Percentiles rank a stretch among this genome's conserved stretches.
Conservation (phyloP, 352 stramenopile species). For the Pythium dissotocum region DNA sequence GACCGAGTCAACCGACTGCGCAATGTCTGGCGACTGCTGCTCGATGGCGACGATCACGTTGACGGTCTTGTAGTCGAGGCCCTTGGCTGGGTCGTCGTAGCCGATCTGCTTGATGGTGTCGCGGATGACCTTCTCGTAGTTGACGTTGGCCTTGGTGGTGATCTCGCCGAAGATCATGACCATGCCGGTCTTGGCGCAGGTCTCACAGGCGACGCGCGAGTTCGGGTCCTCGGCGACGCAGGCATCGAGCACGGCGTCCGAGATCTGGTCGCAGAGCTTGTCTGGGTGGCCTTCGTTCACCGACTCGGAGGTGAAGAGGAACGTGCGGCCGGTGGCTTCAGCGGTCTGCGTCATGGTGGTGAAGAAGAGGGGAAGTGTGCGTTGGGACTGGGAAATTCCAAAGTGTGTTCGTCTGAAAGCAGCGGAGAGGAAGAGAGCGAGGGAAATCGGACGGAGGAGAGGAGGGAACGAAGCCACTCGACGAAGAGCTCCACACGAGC, state of each 20-base stretch:
- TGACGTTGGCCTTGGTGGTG: slow-evolving; percentile 97
- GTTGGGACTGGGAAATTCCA: slow-evolving; percentile 49
- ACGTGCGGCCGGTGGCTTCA: slow-evolving; percentile 65
- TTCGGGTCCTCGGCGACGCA: slow-evolving; percentile 98
- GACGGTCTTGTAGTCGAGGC: slow-evolving; percentile 99
- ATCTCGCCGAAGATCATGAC: slow-evolving; percentile 99
- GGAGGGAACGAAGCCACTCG: background rate
- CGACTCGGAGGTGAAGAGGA: slow-evolving; percentile 98
- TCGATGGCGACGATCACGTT: slow-evolving; percentile 99
- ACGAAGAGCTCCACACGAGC: background rate
- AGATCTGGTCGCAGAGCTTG: slow-evolving; percentile 99
- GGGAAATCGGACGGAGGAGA: slow-evolving; percentile 9
- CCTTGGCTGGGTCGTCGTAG: slow-evolving; percentile 99
- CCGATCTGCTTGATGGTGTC: slow-evolving; percentile 99
- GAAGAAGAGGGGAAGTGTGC: slow-evolving; percentile 6
- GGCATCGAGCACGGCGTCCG: slow-evolving; percentile 98
- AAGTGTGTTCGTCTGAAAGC: background rate
- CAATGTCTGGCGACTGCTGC: slow-evolving; percentile 99
- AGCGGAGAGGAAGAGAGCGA: slow-evolving; percentile 2
- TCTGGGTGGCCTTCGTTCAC: slow-evolving; percentile 99
- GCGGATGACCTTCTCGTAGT: slow-evolving; percentile 99
- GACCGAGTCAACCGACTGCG: slow-evolving; percentile 96
- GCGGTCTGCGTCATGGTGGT: slow-evolving; percentile 60
- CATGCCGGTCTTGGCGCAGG: slow-evolving; percentile 99
- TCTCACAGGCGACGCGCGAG: slow-evolving; percentile 98